Base-by-base conservation (phyloP, 1,284 basidiomycete species). In the Somion occarium region DNA sequence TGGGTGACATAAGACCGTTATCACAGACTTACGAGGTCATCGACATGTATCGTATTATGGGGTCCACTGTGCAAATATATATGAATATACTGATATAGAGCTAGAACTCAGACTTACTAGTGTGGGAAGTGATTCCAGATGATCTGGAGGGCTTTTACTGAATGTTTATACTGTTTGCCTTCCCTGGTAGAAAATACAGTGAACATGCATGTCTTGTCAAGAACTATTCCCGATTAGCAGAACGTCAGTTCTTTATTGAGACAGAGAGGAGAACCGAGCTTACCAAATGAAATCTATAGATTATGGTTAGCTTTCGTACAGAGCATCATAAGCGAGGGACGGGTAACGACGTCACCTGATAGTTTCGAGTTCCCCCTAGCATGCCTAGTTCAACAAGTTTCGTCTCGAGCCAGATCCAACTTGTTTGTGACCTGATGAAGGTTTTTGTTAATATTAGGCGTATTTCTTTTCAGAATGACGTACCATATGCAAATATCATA, bases 131-230 rank as follows among this genome's bases (percentile, higher is more conserved):
- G 81, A 53, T 88, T 88, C 91, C 91, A 95, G 45, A 94, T 88
- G 49, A 93, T 91, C 56, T 89, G 83, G 1, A 93, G 73, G 1
- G 91, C 79, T 64, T 93, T 92, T 39, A 93, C 90, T 18, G 81
- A 85, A 63, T 95, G 92, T 51, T 80, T 81, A 73, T 85, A 87
- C 19, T 83, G 76, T 63, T 91, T 84, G 12, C 83, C 85, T 51
- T 88, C 80, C 44, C 83, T 76, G 57, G 77, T 76, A 0, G 83
- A 83, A 62, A 93, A 93, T 2, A 95, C 89, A 3, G 83, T 88
- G 65, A 95, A 95, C 93, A 96, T 96, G 48, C 80, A 82, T 0
- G 83, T 88, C 60, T 91, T 87, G 73, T 95, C 92, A 13, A 93
- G 75, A 0, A 93, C 89, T 83, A 57, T 59, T 7, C 7, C 30